Percentiles rank a stretch among this genome's conserved stretches.
Conservation (phyloP, 2,329 filamentous ascomycete genomes). For the Kalaharituber pfeilii region DNA sequence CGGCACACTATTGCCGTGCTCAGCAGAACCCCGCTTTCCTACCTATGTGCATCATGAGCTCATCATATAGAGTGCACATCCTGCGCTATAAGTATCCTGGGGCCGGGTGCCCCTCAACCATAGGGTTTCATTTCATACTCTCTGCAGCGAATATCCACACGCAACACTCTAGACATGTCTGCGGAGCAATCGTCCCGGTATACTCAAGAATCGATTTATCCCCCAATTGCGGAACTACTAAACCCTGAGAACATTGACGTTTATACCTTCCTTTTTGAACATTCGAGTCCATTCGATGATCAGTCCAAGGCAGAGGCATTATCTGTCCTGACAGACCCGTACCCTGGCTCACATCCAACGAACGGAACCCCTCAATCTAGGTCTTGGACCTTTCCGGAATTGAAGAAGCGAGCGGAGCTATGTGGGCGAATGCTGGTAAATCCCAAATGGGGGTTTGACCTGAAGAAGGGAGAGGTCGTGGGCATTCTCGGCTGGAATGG, state of each 20-base stretch:
- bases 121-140: too few species aligned
- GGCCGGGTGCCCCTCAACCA: too few species aligned
- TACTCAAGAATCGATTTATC: background rate
- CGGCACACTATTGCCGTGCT: too few species aligned
- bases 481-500: background rate
- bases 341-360: background rate
- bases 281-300: background rate
- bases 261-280: background rate
- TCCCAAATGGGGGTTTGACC: background rate
- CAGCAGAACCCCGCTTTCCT: too few species aligned
- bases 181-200: too few species aligned
- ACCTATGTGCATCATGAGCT: too few species aligned
- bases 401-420: background rate
- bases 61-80: too few species aligned
- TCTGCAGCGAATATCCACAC: too few species aligned
- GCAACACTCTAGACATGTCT: too few species aligned
- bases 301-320: background rate
- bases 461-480: background rate
- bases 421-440: background rate
- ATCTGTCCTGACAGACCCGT: background rate
- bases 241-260: background rate
- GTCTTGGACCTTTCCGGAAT: background rate
- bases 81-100: too few species aligned
- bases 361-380: background rate
- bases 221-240: background rate